phyloP scores from a whole-genome alignment of 257 asterid species.

The Lithospermum erythrorhizon region DNA sequence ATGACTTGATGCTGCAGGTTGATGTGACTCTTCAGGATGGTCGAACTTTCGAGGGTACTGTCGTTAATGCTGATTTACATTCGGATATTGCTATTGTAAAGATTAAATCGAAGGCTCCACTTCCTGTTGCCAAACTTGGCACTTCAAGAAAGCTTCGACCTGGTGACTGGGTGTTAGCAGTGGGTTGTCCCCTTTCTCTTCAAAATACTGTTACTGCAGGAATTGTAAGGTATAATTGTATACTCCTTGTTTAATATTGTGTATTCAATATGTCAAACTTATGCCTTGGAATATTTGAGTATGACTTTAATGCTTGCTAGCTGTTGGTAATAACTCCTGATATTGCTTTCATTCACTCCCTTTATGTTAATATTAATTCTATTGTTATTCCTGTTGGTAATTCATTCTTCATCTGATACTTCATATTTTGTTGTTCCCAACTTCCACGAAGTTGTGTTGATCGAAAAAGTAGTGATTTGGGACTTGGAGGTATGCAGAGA shows the following conservation, averaged over 20 bases:
- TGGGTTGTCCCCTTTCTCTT: constrained; percentile 89
- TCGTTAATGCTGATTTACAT: constrained; percentile 69
- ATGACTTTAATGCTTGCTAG: not conserved
- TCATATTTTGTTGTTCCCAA: not conserved
- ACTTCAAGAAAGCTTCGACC: constrained; percentile 75
- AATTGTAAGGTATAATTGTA: constrained; percentile 54
- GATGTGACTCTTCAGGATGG: constrained; percentile 96
- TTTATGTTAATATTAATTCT: not conserved
- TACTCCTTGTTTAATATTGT: not conserved
- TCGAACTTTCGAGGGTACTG: constrained; percentile 78
- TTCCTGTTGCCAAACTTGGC: constrained; percentile 75
- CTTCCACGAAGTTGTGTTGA: constrained; percentile 59
- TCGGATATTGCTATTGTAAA: constrained; percentile 66
- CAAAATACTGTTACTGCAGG: constrained; percentile 92
- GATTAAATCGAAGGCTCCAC: constrained; percentile 68
- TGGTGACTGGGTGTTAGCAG: constrained; percentile 91
- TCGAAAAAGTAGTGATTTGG: constrained; percentile 92
- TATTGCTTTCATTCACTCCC: not conserved
- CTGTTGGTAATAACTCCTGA: too few relatives aligned
- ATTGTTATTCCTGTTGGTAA: not conserved
- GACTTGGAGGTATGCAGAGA: constrained; percentile 79
- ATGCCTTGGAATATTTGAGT: not conserved
- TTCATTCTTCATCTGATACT: not conserved
- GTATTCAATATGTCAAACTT: constrained; percentile 1
- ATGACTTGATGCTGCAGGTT: constrained; percentile 34